phyloP scores from a whole-genome alignment of 2,329 filamentous ascomycete genomes.

The Aspergillus cejpii region DNA sequence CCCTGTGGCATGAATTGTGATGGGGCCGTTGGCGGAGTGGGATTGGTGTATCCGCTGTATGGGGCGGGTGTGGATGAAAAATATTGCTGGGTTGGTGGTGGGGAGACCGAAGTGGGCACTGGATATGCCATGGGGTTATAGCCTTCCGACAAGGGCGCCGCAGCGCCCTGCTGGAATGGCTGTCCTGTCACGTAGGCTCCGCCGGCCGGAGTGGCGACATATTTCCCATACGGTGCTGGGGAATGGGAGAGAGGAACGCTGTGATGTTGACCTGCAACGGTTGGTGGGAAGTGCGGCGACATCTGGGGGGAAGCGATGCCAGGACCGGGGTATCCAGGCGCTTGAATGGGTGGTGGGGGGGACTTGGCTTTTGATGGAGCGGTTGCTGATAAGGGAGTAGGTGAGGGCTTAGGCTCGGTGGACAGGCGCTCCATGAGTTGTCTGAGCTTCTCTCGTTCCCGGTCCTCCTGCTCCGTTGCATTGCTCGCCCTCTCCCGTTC shows the following conservation, averaged over 20 bases:
- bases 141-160: constrained; percentile 38
- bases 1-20: constrained; percentile 52
- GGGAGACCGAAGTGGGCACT: constrained; percentile 37
- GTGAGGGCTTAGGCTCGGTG: constrained; percentile 53
- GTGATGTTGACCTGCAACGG: constrained; percentile 21
- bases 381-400: constrained; percentile 31
- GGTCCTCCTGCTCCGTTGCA: constrained; percentile 58
- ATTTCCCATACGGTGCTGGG: constrained; percentile 34
- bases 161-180: constrained; percentile 39
- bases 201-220: constrained; percentile 22
- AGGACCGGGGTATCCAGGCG: constrained; percentile 26
- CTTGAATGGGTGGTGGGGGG: constrained; percentile 30
- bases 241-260: constrained; percentile 31
- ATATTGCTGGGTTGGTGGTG: constrained; percentile 39
- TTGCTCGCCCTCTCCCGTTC: constrained; percentile 66
- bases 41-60: constrained; percentile 32
- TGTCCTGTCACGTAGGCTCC: constrained; percentile 27
- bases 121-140: constrained; percentile 50
- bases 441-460: constrained; percentile 76
- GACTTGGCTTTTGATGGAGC: constrained; percentile 42
- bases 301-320: constrained; percentile 38
- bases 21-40: constrained; percentile 34
- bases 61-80: constrained; percentile 32
- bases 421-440: constrained; percentile 95
- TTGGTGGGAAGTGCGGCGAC: constrained; percentile 33